Evolutionary conservation across 2,329 filamentous ascomycete species (phyloP).

Genomic region (Xylaria sp.): DNA sequence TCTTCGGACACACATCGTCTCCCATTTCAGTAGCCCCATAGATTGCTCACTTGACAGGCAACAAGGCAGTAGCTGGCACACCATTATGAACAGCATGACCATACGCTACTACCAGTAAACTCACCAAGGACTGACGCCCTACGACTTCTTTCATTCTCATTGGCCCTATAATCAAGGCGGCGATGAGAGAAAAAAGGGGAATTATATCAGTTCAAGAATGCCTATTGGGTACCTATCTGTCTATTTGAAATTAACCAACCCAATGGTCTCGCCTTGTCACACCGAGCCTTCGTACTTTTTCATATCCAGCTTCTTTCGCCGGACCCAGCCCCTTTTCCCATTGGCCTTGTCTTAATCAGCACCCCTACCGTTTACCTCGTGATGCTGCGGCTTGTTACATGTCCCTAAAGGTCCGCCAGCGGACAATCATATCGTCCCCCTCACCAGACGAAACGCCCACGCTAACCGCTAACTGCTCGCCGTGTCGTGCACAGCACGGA

Average conservation of each 20-base stretch:
- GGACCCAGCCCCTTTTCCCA: slow-evolving; percentile 1
- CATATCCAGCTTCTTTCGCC: background rate
- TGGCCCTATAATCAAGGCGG: slow-evolving; percentile 19
- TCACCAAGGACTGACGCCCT: background rate
- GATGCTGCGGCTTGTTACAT: background rate
- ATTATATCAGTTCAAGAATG: background rate
- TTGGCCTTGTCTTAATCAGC: slow-evolving; percentile 8
- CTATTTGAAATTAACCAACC: background rate
- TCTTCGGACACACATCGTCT: background rate
- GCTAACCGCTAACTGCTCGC: background rate
- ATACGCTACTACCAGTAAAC: slow-evolving; percentile 4
- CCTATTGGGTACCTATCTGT: slow-evolving; percentile 1
- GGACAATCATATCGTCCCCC: background rate
- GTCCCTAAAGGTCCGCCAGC: background rate
- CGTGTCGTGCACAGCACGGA: background rate
- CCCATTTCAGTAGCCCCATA: background rate
- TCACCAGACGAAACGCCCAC: background rate
- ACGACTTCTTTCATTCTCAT: background rate
- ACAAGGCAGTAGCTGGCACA: slow-evolving; percentile 11
- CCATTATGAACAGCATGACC: background rate
- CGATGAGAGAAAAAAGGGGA: background rate
- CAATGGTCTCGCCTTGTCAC: background rate
- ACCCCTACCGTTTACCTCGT: background rate
- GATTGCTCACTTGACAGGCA: slow-evolving; percentile 1
- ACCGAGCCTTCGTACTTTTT: background rate